Evolutionary conservation across 345 rosid genomes (phyloP), one percentile per base, ranked within the genome.

Genomic region (Brassica rapa): DNA sequence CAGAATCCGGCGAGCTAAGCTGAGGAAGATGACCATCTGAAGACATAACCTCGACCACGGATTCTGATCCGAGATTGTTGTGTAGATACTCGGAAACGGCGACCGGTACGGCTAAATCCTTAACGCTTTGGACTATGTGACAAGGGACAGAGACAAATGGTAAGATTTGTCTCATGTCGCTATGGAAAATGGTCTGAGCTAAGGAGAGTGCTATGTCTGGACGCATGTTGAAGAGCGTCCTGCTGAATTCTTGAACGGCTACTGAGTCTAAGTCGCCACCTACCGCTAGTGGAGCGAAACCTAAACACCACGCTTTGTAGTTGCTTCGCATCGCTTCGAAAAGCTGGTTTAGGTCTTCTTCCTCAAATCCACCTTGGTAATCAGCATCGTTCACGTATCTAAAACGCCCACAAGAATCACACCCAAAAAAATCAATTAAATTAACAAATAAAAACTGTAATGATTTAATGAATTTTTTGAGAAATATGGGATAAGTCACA

Each of bases 11-110:
- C 10, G 97, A 88, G 88, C 98, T 94, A 77, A 94, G 82, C 81
- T 94, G 98, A 3, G 98, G 98, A 73, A 94, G 87, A 66, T 94
- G 98, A 15, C 98, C 98, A 8, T 94, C 97, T 1, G 90, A 82
- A 2, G 90, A 62, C 83, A 92, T 88, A 75, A 94, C 89, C 76
- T 94, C 98, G 1, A 92, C 95, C 11, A 92, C 83, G 0, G 98
- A 91, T 16, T 87, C 87, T 1, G 84, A 84, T 10, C 90, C 95
- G 5, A 94, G 85, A 39, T 89, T 74, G 16, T 72, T 82, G 70
- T 92, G 95, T 57, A 94, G 85, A 75, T 90, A 92, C 82, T 94
- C 98, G 0, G 98, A 85, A 27, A 87, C 86, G 15, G 74, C 81
- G 14, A 94, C 92, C 0, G 98, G 98, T 51, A 92, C 97, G 7